Conservation (phyloP, 768 basidiomycete species). For the Inosperma sp. region DNA sequence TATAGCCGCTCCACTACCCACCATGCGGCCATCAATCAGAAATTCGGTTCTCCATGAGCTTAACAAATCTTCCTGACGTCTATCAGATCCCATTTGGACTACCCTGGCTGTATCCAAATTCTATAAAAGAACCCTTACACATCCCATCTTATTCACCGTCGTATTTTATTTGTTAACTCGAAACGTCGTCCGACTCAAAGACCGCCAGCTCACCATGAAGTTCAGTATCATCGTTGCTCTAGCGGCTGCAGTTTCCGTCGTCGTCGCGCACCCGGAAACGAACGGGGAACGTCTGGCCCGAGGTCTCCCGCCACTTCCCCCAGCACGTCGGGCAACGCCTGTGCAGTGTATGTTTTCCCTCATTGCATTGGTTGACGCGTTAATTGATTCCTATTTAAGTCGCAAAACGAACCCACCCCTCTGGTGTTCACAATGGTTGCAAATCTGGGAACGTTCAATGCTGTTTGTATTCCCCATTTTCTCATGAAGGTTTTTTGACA, state of each 20-base stretch:
- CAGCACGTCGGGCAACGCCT: conserved; percentile 36
- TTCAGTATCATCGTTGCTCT: conserved; percentile 36
- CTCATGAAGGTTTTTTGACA: not conserved
- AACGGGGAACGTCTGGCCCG: conserved; percentile 53
- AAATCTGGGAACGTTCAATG: conserved; percentile 42
- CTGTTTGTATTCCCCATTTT: conserved; percentile 26
- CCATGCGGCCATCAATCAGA: too few species aligned
- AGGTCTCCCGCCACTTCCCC: conserved; percentile 46
- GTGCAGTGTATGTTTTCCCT: conserved; percentile 27
- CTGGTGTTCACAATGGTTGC: conserved; percentile 33
- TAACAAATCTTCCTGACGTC: too few species aligned
- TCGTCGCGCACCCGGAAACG: conserved; percentile 34
- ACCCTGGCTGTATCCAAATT: too few species aligned
- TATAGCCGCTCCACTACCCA: too few species aligned
- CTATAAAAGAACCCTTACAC: too few species aligned
- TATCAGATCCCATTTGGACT: too few species aligned
- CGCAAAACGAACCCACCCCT: conserved; percentile 35
- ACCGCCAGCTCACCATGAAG: conserved; percentile 32
- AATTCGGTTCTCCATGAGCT: too few species aligned
- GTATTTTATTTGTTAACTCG: too few species aligned
- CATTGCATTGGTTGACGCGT: too few species aligned
- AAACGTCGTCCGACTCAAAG: too few species aligned
- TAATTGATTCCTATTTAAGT: conserved; percentile 21
- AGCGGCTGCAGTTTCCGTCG: conserved; percentile 35
- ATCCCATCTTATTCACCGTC: too few species aligned